These are phyloP conservation scores for Candida ortonii DNA, from an alignment of 805 yeast genomes.

Conservation along the genomic window DNA sequence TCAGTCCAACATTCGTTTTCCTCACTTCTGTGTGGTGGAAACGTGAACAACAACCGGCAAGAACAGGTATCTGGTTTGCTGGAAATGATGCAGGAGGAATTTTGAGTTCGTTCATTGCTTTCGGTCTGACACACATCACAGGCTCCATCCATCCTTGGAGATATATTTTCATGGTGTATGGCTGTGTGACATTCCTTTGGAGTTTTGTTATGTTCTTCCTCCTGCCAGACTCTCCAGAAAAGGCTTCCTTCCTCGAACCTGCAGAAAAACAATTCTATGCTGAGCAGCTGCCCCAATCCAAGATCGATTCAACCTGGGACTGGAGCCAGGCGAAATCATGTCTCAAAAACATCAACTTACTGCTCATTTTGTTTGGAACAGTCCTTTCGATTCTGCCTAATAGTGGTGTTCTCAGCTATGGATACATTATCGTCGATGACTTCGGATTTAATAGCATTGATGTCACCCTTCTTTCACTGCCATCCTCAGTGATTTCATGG, in stretches of 20 bases:
- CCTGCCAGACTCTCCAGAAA: slow-evolving; percentile 46
- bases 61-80: slow-evolving; percentile 41
- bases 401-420: slow-evolving; percentile 43
- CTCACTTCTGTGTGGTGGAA: slow-evolving; percentile 60
- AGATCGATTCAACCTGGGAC: slow-evolving; percentile 57
- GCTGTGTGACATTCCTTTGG: slow-evolving; percentile 49
- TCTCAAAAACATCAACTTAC: slow-evolving; percentile 46
- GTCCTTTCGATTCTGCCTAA: slow-evolving; percentile 46
- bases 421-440: slow-evolving; percentile 37
- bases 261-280: slow-evolving; percentile 44
- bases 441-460: slow-evolving; percentile 34
- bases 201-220: slow-evolving; percentile 29
- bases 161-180: slow-evolving; percentile 56
- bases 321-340: slow-evolving; percentile 53
- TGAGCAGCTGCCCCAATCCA: slow-evolving; percentile 51
- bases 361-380: slow-evolving; percentile 45
- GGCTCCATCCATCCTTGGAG: slow-evolving; percentile 57
- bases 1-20: slow-evolving; percentile 56
- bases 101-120: slow-evolving; percentile 51
- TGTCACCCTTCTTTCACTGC: slow-evolving; percentile 36
- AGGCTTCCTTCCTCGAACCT: slow-evolving; percentile 41
- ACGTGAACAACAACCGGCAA: slow-evolving; percentile 40
- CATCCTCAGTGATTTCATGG: slow-evolving; percentile 39
- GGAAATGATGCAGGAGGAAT: slow-evolving; percentile 46
- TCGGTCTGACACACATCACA: slow-evolving; percentile 43